Base-by-base conservation (phyloP, 257 asterid species). In the Nicotiana obtusifolia region DNA sequence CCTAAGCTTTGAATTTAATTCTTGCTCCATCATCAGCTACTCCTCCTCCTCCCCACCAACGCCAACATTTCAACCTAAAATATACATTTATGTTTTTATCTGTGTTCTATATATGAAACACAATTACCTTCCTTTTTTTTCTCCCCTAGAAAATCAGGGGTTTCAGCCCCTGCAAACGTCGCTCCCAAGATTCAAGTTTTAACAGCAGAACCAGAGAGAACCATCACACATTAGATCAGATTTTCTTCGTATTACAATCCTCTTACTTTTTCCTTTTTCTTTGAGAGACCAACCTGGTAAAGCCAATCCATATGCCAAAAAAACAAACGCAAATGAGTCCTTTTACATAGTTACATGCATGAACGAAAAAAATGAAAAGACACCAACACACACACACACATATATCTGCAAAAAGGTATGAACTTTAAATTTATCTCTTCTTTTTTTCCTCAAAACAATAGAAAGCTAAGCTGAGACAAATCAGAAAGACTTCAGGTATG, bases 1-100 rank as follows among this genome's bases (percentile, higher is more conserved):
- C 86, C 83, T 87, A 81, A 91, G 81, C 91, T 93, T 95, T 28
- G 98, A 89, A 88, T 93, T 97, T 86, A 93, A 91, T 76, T 92
- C 98, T 83, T 88, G 88, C 88, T 92, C 99, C 99, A 95, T 93
- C 80, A 49, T 84, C 88, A 76, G 24, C 37, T 71, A 1, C 78
- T 69, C 31, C 77, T 35, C 83, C 85, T 73, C 82, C 88, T 83
- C 85, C 22, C 91, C 83, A 64, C 80, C 86, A 91, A 77, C 82
- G 90, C 90, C 90, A 93, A 78, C 95, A 92, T 93, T 81, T 88
- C 86, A 83, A 80, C 83, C 86, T 78, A 9, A 80, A 13, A 28
- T 71, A 71, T 22, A 31, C 78, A 22, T 71, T 13, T 73, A 47
- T 47, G 26, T 44, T 14, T 73, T 10, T 2, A 37, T 41, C 49